These are phyloP conservation scores for Globisporangium yorkense DNA, from an alignment of 352 stramenopile genomes.

Conservation along the genomic window DNA sequence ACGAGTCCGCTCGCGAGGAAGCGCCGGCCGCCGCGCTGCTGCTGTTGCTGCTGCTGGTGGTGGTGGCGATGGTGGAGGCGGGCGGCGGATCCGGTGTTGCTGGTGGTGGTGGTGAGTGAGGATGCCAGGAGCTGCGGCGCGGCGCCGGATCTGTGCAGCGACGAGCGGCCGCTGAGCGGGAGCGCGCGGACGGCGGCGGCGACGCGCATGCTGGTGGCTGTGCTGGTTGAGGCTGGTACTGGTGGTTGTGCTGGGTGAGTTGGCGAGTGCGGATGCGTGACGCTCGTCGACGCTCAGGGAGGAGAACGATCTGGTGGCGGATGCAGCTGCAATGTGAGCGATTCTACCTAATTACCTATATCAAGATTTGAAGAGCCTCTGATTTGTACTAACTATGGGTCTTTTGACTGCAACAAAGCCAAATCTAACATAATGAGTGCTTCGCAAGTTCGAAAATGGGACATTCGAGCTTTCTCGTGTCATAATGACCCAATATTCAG, in stretches of 20 bases:
- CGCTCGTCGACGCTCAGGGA: background rate
- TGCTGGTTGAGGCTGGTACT: background rate
- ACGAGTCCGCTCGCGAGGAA: background rate
- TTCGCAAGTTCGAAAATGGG: too few species aligned
- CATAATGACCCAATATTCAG: too few species aligned
- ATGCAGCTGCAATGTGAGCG: too few species aligned
- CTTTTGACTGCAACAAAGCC: too few species aligned
- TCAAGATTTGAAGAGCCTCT: too few species aligned
- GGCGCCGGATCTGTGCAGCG: too few species aligned
- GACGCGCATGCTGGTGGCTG: slow-evolving; percentile 3
- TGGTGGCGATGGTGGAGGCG: background rate
- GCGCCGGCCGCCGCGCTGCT: background rate
- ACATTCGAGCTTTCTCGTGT: background rate
- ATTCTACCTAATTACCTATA: background rate
- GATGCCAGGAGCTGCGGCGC: background rate
- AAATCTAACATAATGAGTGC: too few species aligned
- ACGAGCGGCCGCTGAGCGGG: too few species aligned
- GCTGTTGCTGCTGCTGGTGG: background rate
- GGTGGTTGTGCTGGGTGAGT: background rate
- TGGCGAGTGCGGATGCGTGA: background rate
- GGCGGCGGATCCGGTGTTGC: background rate
- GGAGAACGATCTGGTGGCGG: background rate
- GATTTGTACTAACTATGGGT: too few species aligned
- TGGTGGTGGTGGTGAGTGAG: background rate
- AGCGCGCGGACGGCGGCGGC: background rate